phyloP scores from a whole-genome alignment of 768 basidiomycete species.

The Daedaleopsis sinensis region DNA sequence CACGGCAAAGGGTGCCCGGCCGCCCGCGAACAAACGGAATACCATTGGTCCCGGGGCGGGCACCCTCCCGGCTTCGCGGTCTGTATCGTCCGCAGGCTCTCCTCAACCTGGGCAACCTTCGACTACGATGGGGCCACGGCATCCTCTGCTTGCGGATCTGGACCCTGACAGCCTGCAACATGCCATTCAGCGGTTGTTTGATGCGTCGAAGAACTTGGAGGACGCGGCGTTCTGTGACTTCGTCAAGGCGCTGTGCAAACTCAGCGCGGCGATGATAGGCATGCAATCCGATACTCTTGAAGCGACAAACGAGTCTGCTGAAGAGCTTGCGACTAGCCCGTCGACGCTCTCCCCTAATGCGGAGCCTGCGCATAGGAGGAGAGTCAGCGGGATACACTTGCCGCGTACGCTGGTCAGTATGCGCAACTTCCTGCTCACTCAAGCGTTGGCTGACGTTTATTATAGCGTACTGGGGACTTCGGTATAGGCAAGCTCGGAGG shows the following conservation, averaged over 20 bases:
- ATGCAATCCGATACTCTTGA: constrained; percentile 62
- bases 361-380: constrained; percentile 56
- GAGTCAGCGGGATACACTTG: constrained; percentile 88
- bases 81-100: constrained; percentile 25
- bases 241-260: constrained; percentile 71
- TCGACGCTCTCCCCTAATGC: constrained; percentile 40
- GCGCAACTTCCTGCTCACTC: not conserved
- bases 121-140: constrained; percentile 35
- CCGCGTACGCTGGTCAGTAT: constrained; percentile 70
- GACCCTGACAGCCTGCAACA: constrained; percentile 75
- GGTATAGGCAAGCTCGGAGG: constrained; percentile 86
- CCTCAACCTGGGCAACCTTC: constrained; percentile 24
- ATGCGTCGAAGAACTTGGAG: constrained; percentile 81
- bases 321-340: constrained; percentile 37
- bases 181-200: constrained; percentile 84
- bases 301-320: constrained; percentile 41
- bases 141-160: constrained; percentile 70
- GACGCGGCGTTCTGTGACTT: constrained; percentile 84
- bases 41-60: constrained; percentile 35
- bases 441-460: not conserved
- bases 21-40: constrained; percentile 19
- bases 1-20: constrained; percentile 53
- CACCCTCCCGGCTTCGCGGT: constrained; percentile 38
- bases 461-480: constrained; percentile 90
- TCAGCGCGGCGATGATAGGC: constrained; percentile 92